phyloP scores from a whole-genome alignment of 176 grass and related monocot species.

The Eleusine coracana region DNA sequence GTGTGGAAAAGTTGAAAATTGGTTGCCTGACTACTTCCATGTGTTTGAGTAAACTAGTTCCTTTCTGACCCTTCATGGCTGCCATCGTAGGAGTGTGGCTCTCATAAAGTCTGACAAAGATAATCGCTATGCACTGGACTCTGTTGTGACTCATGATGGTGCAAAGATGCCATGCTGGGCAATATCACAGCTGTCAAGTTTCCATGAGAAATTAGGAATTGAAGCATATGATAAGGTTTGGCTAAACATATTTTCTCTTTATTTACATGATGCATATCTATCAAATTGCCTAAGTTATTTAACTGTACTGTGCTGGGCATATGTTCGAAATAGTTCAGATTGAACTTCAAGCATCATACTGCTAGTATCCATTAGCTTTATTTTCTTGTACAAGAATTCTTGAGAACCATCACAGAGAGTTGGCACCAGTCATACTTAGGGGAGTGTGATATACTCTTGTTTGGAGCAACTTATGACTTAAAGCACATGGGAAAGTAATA shows the following conservation, averaged over 20 bases:
- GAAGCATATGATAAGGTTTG: conserved; percentile 78
- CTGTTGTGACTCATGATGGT: conserved; percentile 84
- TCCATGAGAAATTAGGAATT: conserved; percentile 65
- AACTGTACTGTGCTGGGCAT: background rate
- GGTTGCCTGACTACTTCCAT: background rate
- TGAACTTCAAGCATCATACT: conserved; percentile 12
- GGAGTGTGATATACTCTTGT: background rate
- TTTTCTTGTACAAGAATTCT: background rate
- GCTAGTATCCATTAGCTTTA: conserved; percentile 1
- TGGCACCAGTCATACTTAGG: background rate
- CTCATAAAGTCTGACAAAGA: conserved; percentile 90
- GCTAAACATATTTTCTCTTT: background rate
- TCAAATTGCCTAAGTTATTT: background rate
- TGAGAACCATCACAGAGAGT: background rate
- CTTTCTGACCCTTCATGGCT: conserved; percentile 10
- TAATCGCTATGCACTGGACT: conserved; percentile 71
- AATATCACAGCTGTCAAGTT: conserved; percentile 62
- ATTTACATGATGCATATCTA: background rate
- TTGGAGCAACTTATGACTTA: background rate
- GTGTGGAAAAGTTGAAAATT: background rate
- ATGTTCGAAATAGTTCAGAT: conserved; percentile 6
- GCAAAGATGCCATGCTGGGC: conserved; percentile 77
- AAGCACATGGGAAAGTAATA: background rate
- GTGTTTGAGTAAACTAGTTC: background rate
- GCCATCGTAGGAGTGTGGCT: conserved; percentile 58